Evolutionary conservation across 2,329 filamentous ascomycete species (phyloP), one percentile per base, ranked within the genome.

Genomic region (Curvularia hawaiiensis): DNA sequence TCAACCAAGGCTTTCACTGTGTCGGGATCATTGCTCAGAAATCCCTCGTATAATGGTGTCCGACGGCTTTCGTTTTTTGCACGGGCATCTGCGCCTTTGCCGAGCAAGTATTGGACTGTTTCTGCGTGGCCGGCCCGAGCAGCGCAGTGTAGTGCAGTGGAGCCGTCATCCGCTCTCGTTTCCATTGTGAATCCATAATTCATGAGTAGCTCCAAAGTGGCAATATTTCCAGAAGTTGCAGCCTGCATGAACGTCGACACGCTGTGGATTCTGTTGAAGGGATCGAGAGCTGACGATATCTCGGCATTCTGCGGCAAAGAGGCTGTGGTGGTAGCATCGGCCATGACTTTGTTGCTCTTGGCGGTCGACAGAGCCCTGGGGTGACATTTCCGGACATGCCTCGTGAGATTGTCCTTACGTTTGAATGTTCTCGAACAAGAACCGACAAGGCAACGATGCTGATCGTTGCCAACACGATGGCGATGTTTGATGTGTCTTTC

Each of bases 61-160:
- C 39, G 28, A 14, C 2, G 0, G 1, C 30, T 26, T 16, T 22
- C 16, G 14, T 16, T 26, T 0, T 1, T 44, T 16, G n/a, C 6
- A 3, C 52, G 4, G 2, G 53, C 10, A 1, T 11, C 16, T 16
- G 63, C 59, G 3, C 54, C 57, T 14, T 35, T 31, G 0, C 41
- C 10, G 0, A 65, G 18, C 2, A 65, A 26, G 22, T 52, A 46
- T 0, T 49, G 6, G 4, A 64, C 14, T 2, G 31, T 45, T 0
- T 0, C 20, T 4, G 16, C 16, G 4, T 62, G 61, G n/a, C 58
- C 52, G 4, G 47, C 41, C 33, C 39, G 50, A 20, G 59, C 57
- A 11, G 61, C 63, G 18, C 63, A 64, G 11, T 65, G 63, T 3
- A 64, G 28, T 9, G 47, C 59, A 8, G 63, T 62, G 1, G 41